These are phyloP conservation scores for Fallopia convolvulus DNA, from an alignment of 148 eudicot species.

Conservation along the genomic window DNA sequence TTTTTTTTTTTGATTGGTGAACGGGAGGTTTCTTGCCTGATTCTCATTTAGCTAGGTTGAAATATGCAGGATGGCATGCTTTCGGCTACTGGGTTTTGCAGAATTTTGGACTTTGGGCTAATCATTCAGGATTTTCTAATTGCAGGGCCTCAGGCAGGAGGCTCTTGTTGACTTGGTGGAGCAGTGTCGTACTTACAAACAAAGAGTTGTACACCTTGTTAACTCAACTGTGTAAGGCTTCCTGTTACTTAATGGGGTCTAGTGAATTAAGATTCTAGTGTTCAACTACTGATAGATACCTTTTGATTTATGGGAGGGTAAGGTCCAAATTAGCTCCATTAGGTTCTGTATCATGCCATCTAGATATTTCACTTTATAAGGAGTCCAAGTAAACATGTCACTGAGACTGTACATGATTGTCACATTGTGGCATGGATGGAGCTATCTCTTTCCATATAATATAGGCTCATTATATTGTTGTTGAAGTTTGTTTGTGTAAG, in stretches of 20 bases:
- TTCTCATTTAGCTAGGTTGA: background rate
- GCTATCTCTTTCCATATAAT: background rate
- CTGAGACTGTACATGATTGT: background rate
- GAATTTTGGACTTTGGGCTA: conserved; percentile 4
- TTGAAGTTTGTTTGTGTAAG: background rate
- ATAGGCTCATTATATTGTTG: background rate
- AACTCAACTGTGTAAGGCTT: conserved; percentile 95
- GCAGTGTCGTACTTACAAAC: conserved; percentile 90
- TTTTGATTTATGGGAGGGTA: background rate
- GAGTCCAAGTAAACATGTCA: background rate
- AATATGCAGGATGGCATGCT: background rate
- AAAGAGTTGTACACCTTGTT: conserved; percentile 90
- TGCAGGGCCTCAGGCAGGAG: conserved; percentile 83
- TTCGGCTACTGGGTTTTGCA: background rate
- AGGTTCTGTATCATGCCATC: background rate
- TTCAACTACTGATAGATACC: background rate
- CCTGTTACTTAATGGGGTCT: conserved; percentile 4
- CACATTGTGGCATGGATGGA: background rate
- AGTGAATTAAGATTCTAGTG: background rate
- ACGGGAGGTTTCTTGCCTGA: background rate
- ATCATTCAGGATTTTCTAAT: conserved; percentile 11
- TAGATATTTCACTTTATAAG: background rate
- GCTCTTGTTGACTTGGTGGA: conserved; percentile 90
- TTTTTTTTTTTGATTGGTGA: background rate
- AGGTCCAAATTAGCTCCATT: background rate